Evolutionary conservation across 1,284 basidiomycete genomes (phyloP).

Genomic region (Porodaedalea pini): DNA sequence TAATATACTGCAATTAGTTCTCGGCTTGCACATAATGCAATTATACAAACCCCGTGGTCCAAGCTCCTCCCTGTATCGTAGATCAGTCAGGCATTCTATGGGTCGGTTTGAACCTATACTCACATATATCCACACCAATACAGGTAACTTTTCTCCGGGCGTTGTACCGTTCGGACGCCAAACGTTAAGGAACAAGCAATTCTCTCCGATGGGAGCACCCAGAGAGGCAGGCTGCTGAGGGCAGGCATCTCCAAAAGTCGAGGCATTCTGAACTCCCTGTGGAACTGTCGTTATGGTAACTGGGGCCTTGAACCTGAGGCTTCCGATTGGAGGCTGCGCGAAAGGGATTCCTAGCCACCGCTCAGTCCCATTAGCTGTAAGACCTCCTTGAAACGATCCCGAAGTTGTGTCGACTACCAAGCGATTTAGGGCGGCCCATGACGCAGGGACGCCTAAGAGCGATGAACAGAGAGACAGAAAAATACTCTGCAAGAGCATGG

Average conservation of each 20-base stretch:
- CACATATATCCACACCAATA: constrained; percentile 53
- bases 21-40: background rate
- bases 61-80: constrained; percentile 46
- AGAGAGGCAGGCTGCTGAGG: constrained; percentile 44
- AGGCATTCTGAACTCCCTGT: constrained; percentile 39
- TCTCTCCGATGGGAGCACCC: constrained; percentile 49
- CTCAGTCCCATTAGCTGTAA: constrained; percentile 41
- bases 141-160: constrained; percentile 38
- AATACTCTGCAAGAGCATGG: background rate
- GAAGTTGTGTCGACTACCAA: constrained; percentile 18
- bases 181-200: constrained; percentile 55
- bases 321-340: constrained; percentile 54
- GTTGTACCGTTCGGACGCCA: constrained; percentile 38
- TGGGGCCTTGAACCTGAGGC: constrained; percentile 58
- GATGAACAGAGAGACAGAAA: background rate
- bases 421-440: background rate
- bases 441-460: background rate
- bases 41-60: constrained; percentile 38
- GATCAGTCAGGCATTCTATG: background rate
- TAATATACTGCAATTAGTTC: constrained; percentile 22
- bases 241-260: constrained; percentile 53
- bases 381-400: constrained; percentile 21
- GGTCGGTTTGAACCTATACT: constrained; percentile 22
- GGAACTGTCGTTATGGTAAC: constrained; percentile 41
- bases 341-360: constrained; percentile 65